phyloP scores from a whole-genome alignment of 768 basidiomycete species.

The Auricularia sp. region DNA sequence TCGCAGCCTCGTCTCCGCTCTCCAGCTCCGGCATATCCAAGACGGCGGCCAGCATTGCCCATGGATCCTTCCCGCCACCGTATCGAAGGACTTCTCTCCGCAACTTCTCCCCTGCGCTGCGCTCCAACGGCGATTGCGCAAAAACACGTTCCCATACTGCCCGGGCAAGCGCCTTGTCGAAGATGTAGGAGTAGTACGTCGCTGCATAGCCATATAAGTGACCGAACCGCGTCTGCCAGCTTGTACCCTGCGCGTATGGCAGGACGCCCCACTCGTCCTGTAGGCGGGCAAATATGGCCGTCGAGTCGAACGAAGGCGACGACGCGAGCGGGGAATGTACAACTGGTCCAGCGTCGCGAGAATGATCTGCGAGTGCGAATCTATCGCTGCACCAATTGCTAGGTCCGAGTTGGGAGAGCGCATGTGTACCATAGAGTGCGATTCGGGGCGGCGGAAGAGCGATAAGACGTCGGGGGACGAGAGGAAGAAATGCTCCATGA shows the following conservation, averaged over 20 bases:
- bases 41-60: constrained; percentile 78
- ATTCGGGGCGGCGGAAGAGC: constrained; percentile 36
- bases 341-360: constrained; percentile 82
- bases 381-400: constrained; percentile 38
- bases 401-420: constrained; percentile 19
- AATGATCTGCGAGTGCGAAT: constrained; percentile 84
- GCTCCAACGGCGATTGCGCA: constrained; percentile 49
- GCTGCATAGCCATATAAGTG: constrained; percentile 96
- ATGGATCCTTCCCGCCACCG: constrained; percentile 89
- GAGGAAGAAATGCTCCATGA: constrained; percentile 92
- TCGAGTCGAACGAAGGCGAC: constrained; percentile 60
- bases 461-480: constrained; percentile 75
- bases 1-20: constrained; percentile 67
- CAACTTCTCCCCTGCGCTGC: constrained; percentile 72
- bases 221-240: constrained; percentile 92
- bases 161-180: constrained; percentile 91
- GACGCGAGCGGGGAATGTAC: constrained; percentile 70
- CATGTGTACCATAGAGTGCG: constrained; percentile 5
- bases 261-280: constrained; percentile 66
- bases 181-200: constrained; percentile 95
- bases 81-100: constrained; percentile 64
- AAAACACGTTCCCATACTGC: constrained; percentile 83
- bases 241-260: constrained; percentile 74
- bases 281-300: constrained; percentile 49
- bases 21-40: constrained; percentile 56